These are phyloP conservation scores for Aspergillus ustus DNA, from an alignment of 2,329 filamentous ascomycete species.

Conservation along the genomic window DNA sequence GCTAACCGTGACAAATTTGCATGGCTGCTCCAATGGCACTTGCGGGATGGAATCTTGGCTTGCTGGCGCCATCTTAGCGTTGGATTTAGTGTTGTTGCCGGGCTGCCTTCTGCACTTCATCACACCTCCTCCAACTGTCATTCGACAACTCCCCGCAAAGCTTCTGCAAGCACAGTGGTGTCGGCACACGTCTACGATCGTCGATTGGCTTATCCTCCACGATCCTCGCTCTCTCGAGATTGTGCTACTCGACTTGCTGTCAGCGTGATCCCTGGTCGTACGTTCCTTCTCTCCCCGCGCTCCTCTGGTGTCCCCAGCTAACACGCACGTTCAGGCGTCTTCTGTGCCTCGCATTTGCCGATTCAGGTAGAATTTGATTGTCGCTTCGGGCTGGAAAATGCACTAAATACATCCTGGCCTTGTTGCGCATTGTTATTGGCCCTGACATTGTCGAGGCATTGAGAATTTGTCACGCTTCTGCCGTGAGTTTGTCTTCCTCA, in stretches of 20 bases:
- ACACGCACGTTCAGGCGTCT: background rate
- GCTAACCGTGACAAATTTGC: conserved; percentile 10
- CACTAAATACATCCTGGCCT: conserved; percentile 1
- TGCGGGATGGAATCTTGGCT: conserved; percentile 30
- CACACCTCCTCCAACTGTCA: conserved; percentile 9
- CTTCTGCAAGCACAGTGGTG: conserved; percentile 5
- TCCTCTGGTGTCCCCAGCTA: background rate
- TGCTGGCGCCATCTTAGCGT: conserved; percentile 23
- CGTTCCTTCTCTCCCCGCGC: background rate
- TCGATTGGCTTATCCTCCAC: conserved; percentile 14
- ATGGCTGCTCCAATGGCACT: conserved; percentile 23
- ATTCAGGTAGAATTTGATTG: conserved; percentile 13
- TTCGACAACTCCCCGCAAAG: conserved; percentile 19
- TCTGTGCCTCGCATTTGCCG: conserved; percentile 21
- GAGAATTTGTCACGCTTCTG: conserved; percentile 13
- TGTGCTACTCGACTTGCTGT: conserved; percentile 7
- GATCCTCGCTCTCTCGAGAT: conserved; percentile 13
- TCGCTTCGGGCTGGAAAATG: background rate
- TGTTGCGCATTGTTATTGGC: conserved; percentile 5
- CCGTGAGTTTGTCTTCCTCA: conserved; percentile 8
- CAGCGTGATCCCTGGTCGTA: conserved; percentile 14
- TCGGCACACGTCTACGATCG: background rate
- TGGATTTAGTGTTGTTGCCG: background rate
- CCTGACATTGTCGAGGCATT: conserved; percentile 1
- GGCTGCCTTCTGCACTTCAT: conserved; percentile 20